Conservation (phyloP, 805 yeast species). For the Saccharomyces paradoxus region DNA sequence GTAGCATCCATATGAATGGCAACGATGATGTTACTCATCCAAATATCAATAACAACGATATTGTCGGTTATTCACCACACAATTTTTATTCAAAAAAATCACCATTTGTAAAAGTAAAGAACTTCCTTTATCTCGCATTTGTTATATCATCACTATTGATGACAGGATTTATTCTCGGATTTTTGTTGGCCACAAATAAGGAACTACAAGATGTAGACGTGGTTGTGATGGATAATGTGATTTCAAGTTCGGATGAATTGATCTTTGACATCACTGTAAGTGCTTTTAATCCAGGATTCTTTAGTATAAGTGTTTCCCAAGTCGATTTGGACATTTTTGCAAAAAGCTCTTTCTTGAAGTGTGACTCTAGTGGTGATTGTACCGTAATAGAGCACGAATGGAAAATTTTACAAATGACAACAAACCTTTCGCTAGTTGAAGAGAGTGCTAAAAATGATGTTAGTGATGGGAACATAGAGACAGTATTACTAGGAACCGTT, state of each 20-base stretch:
- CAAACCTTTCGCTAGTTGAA: background rate
- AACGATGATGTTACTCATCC: background rate
- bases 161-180: slow-evolving; percentile 75
- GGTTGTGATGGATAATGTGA: slow-evolving; percentile 53
- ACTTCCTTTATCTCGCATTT: slow-evolving; percentile 30
- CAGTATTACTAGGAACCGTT: slow-evolving; percentile 70
- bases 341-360: slow-evolving; percentile 43
- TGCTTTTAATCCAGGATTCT: slow-evolving; percentile 83
- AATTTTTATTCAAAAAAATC: slow-evolving; percentile 34
- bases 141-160: slow-evolving; percentile 43
- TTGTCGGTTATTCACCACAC: slow-evolving; percentile 39
- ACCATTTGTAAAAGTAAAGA: slow-evolving; percentile 28
- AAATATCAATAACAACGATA: background rate
- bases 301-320: slow-evolving; percentile 52
- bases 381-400: background rate
- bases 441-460: slow-evolving; percentile 1
- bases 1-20: background rate
- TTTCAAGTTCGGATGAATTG: slow-evolving; percentile 77
- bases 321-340: slow-evolving; percentile 84
- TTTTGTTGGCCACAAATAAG: slow-evolving; percentile 76
- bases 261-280: slow-evolving; percentile 69
- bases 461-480: slow-evolving; percentile 35
- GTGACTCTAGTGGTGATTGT: background rate
- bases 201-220: slow-evolving; percentile 66
- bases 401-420: background rate